phyloP scores from a whole-genome alignment of 192 early-diverging fungal species.

The Gonapodya prolifera region DNA sequence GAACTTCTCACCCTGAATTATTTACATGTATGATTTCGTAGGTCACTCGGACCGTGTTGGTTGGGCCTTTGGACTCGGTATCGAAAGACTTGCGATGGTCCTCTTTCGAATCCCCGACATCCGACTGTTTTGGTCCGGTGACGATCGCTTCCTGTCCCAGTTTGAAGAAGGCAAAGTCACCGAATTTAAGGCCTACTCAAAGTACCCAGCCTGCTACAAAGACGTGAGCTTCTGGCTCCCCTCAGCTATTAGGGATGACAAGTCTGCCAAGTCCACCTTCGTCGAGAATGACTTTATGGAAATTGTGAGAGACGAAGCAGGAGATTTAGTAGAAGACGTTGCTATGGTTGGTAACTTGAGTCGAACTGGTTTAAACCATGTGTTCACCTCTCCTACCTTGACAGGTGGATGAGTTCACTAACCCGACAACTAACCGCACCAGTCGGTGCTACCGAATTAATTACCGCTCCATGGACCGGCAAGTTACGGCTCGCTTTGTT shows the following conservation, averaged over 20 bases:
- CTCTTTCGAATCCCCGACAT: constrained; percentile 93
- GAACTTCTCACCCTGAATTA: background rate
- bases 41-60: constrained; percentile 65
- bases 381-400: background rate
- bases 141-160: constrained; percentile 74
- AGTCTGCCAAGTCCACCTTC: constrained; percentile 12
- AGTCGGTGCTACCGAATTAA: constrained; percentile 88
- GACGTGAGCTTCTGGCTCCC: constrained; percentile 84
- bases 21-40: constrained; percentile 6
- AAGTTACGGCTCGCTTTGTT: background rate
- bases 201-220: constrained; percentile 83
- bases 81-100: constrained; percentile 92
- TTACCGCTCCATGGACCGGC: constrained; percentile 94
- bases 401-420: constrained; percentile 73
- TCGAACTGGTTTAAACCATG: background rate
- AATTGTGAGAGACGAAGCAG: constrained; percentile 78
- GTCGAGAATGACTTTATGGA: constrained; percentile 94
- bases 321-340: constrained; percentile 84
- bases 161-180: constrained; percentile 52
- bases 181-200: constrained; percentile 76
- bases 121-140: constrained; percentile 87
- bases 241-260: too few species aligned
- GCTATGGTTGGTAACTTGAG: constrained; percentile 40
- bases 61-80: constrained; percentile 97
- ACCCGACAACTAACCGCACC: constrained; percentile 69